Percentiles rank a stretch among this genome's conserved stretches.
Evolutionary conservation across 371 early-diverging fungal species (phyloP).

Genomic region (Apophysomyces trapeziformis): DNA sequence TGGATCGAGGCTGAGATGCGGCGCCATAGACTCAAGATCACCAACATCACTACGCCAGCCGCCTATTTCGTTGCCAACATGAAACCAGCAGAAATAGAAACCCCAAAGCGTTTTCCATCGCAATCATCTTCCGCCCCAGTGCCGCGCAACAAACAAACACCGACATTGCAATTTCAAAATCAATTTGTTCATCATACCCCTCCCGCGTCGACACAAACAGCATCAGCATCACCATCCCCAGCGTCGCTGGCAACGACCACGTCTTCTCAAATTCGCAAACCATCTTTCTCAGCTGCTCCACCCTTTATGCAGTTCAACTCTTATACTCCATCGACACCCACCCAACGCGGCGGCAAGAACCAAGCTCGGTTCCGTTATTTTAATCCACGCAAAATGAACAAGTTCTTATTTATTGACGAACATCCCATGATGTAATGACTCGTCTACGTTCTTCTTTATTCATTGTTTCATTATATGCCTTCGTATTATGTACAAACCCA

Average conservation of each 20-base stretch:
- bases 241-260: constrained; percentile 11
- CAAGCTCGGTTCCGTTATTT: constrained; percentile 35
- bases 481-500: neutral
- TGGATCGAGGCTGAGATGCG: constrained; percentile 37
- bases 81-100: constrained; percentile 12
- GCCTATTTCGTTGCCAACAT: constrained; percentile 24
- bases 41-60: neutral
- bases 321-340: constrained; percentile 12
- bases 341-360: constrained; percentile 20
- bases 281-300: constrained; percentile 18
- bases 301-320: constrained; percentile 19
- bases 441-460: neutral
- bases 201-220: neutral
- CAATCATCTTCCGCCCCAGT: neutral
- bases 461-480: constrained; percentile 2
- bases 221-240: constrained; percentile 11
- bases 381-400: constrained; percentile 36
- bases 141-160: neutral
- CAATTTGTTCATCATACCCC: constrained; percentile 9
- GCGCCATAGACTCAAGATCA: constrained; percentile 20
- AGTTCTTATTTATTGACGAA: constrained; percentile 36
- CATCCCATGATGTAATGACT: constrained; percentile 25
- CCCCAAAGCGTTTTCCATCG: neutral
- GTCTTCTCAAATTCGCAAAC: constrained; percentile 15
- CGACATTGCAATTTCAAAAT: constrained; percentile 2